Evolutionary conservation across 2,329 filamentous ascomycete species (phyloP), one percentile per base, ranked within the genome.

Genomic region (Beauveria sp.): DNA sequence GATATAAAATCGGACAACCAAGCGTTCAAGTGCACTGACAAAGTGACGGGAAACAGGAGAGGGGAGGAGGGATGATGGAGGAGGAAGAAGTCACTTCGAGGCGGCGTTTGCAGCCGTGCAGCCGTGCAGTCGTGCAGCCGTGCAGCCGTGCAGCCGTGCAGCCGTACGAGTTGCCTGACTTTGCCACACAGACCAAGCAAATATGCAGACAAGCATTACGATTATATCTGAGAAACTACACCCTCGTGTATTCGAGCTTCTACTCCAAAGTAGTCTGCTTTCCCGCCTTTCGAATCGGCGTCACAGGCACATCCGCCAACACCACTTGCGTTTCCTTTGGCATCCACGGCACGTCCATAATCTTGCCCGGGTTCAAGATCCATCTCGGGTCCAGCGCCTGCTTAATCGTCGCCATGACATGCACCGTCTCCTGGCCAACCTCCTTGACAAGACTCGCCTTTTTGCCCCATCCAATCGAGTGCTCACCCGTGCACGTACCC

Each of bases 291-390:
- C 62, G 63, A 47, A 66, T 64, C 16, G 69, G 68, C 28, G 67
- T 67, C 64, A 71, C 69, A 4, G 66, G 65, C 28, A 61, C 54
- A 28, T 47, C 30, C 14, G 34, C 61, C 48, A 12, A 65, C 62
- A 2, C 62, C 60, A 18, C 59, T 63, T 26, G 46, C 63, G 62
- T 67, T 66, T 30, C 66, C 57, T 30, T 66, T 62, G 28, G 68
- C 66, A 68, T 59, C 72, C 71, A 71, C n/a, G 79, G 79, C 20
- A 84, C 77, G 66, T 96, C 89, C 74, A 96, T 92, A 64, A 96
- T 93, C 77, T 96, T 96, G 1, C 91, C 91, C 0, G 92, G 92
- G 67, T 96, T 96, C 84, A 96, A 84, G 61, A 96, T 84, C 90
- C 92, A 96, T 55, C 86, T 75, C 1, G 92, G 92, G 76, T 96